These are phyloP conservation scores for Metschnikowia aberdeeniae DNA, from an alignment of 805 yeast species.

Conservation along the genomic window DNA sequence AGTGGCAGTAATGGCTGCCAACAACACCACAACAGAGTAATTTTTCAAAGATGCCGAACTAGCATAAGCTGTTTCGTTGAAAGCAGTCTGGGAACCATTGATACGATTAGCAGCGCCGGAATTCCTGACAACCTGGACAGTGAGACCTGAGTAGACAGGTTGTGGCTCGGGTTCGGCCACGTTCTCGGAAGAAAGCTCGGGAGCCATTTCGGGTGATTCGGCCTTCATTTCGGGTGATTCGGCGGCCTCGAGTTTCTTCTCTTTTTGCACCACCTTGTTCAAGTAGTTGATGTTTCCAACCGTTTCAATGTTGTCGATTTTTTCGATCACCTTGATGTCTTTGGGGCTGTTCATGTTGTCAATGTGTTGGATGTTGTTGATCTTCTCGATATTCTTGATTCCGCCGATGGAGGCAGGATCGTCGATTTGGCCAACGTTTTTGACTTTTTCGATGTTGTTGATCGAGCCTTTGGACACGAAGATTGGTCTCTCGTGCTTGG, in stretches of 20 bases:
- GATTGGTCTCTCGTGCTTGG: constrained; percentile 1
- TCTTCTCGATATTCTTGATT: not conserved
- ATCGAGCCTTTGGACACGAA: not conserved
- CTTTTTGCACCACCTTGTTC: not conserved
- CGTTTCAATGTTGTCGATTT: not conserved
- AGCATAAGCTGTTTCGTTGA: too few relatives aligned
- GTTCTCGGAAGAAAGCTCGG: too few relatives aligned
- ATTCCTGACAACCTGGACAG: too few relatives aligned
- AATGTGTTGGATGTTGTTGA: constrained; percentile 1
- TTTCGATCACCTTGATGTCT: not conserved
- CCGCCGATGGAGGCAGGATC: not conserved
- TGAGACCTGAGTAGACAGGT: too few relatives aligned
- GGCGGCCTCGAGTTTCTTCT: not conserved
- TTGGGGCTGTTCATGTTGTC: not conserved
- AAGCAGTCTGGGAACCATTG: too few relatives aligned
- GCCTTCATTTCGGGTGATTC: not conserved
- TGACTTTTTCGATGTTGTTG: constrained; percentile 1
- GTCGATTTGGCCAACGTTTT: not conserved
- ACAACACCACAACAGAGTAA: not conserved
- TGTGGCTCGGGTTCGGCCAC: too few relatives aligned
- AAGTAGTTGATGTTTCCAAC: not conserved
- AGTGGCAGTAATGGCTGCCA: not conserved
- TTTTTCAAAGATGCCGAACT: not conserved
- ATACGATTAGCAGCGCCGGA: too few relatives aligned
- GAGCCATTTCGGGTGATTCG: not conserved